Evolutionary conservation across 805 yeast species (phyloP).

Genomic region (Cyberlindnera amylophila): DNA sequence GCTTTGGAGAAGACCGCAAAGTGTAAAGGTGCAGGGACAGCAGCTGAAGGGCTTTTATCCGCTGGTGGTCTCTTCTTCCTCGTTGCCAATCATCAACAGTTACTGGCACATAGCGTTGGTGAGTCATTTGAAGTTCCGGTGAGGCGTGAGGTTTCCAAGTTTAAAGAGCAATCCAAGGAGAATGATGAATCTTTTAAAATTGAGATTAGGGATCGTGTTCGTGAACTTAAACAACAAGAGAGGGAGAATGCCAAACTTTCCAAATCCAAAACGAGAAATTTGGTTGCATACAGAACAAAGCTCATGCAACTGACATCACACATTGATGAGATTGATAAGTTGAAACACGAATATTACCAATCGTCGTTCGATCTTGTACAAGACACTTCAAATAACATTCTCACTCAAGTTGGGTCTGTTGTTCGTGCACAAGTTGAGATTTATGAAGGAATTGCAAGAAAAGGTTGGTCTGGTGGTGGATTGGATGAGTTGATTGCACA

Average conservation of each 20-base stretch:
- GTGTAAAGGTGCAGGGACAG: conserved; percentile 55
- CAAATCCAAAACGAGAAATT: conserved; percentile 56
- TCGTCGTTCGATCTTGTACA: conserved; percentile 60
- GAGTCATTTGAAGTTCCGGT: conserved; percentile 56
- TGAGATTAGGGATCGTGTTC: conserved; percentile 49
- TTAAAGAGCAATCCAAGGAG: conserved; percentile 39
- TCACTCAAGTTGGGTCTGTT: conserved; percentile 55
- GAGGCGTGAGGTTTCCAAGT: conserved; percentile 38
- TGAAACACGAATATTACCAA: conserved; percentile 72
- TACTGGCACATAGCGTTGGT: conserved; percentile 56
- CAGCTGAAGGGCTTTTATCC: conserved; percentile 60
- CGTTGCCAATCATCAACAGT: conserved; percentile 72
- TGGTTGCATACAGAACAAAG: conserved; percentile 64
- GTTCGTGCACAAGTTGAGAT: conserved; percentile 80
- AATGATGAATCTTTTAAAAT: conserved; percentile 53
- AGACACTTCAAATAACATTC: conserved; percentile 51
- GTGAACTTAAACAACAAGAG: conserved; percentile 55
- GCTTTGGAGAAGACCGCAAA: conserved; percentile 64
- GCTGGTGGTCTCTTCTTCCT: conserved; percentile 78
- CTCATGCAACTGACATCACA: conserved; percentile 65
- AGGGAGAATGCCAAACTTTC: conserved; percentile 55
- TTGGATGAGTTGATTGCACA: conserved; percentile 61
- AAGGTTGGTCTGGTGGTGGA: conserved; percentile 88
- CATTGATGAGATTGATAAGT: conserved; percentile 71
- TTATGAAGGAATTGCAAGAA: conserved; percentile 73